Evolutionary conservation across 441 rosid genomes (phyloP).

Genomic region (Populus tomentosa): DNA sequence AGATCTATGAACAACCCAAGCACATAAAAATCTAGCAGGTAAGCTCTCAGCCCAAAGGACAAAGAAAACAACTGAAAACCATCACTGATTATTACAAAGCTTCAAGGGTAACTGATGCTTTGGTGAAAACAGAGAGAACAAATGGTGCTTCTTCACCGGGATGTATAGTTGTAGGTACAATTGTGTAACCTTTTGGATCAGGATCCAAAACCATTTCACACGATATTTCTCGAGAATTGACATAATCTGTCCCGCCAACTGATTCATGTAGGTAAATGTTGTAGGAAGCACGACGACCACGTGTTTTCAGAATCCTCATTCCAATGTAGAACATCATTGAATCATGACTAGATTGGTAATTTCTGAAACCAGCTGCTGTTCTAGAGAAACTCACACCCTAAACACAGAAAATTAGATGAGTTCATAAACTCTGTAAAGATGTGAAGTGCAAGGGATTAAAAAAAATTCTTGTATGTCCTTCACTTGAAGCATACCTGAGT

Average conservation of each 20-base stretch:
- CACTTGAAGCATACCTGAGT: conserved; percentile 63
- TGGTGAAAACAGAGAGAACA: conserved; percentile 96
- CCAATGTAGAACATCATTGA: conserved; percentile 98
- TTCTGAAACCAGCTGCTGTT: conserved; percentile 91
- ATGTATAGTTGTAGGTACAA: conserved; percentile 98
- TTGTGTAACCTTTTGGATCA: conserved; percentile 99
- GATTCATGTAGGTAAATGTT: conserved; percentile 99
- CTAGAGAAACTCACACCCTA: conserved; percentile 99
- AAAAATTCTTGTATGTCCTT: background rate
- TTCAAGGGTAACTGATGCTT: conserved; percentile 85
- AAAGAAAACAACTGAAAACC: conserved; percentile 26
- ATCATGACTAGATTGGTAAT: conserved; percentile 97
- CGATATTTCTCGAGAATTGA: conserved; percentile 97
- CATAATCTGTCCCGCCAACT: conserved; percentile 99
- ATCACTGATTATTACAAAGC: conserved; percentile 44
- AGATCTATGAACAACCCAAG: conserved; percentile 36
- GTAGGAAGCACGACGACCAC: conserved; percentile 95
- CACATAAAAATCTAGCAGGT: conserved; percentile 31
- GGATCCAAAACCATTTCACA: conserved; percentile 99
- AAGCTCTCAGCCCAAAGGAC: conserved; percentile 25
- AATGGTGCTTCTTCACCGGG: conserved; percentile 99
- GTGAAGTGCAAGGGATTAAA: background rate
- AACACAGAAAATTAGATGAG: conserved; percentile 14
- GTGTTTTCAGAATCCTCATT: conserved; percentile 98
- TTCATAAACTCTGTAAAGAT: background rate